Base-by-base conservation (phyloP, 768 basidiomycete species). In the Xerocomus potaroensis region DNA sequence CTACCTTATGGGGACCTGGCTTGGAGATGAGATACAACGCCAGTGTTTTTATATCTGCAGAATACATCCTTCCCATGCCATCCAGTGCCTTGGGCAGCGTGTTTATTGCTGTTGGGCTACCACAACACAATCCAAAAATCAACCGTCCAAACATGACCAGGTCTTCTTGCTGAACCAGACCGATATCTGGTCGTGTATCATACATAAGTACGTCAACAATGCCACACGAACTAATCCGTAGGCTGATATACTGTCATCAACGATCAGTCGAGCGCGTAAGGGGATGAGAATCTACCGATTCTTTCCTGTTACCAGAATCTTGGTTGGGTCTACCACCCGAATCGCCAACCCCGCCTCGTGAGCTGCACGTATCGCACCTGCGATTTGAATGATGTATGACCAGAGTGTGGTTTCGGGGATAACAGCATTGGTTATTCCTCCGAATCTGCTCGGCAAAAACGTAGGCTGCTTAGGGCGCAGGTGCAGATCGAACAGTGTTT, bases 301-400 rank as follows among this genome's bases (percentile, higher is more conserved):
- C 71, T 89, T 84, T 15, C 91, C 87, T 1, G 91, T 94, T 24
- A 95, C 66, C 41, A 99, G 59, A 34, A 99, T 78, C 70, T 96
- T 96, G 19, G 84, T 86, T 8, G 81, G 76, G 51, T 98, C 96
- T 18, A 98, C 68, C 67, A 83, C 81, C 32, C 92, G 75, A 32
- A 91, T 76, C 0, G 93, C 88, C 41, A 90, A 70, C 0, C 89
- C 88, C 3, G 76, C 76, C 41, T 85, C 84, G 61, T 99, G 96
- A 0, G 88, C 83, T 36, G 78, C 80, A 66, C 87, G 91, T 65
- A 98, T 80, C 1, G 90, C 94, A 50, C 78, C 84, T 5, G 87
- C 83, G 46, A 97, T 80, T 64, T 99, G 96, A 18, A 91, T 77
- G 39, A 96, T 80, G 60, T 93, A 97, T 3, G 86, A 85, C 96